Conservation (phyloP, 495 filamentous ascomycete species). For the Aspergillus diversus region DNA sequence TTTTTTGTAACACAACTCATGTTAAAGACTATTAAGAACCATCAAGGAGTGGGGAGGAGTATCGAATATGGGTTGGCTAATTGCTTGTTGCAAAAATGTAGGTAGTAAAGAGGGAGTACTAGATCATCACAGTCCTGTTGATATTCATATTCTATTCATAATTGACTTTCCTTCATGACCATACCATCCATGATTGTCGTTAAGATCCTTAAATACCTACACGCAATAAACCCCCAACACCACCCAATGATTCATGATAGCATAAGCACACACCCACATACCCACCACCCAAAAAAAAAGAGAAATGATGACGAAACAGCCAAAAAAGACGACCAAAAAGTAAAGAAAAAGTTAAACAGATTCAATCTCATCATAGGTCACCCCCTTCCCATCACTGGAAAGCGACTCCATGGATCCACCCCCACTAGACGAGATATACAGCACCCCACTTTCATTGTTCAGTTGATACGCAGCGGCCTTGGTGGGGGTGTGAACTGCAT, state of each 20-base stretch:
- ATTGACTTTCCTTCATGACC: background rate
- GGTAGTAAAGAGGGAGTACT: no score
- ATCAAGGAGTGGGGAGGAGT: no score
- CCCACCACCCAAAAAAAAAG: no score
- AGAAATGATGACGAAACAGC: no score
- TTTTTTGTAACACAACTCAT: no score
- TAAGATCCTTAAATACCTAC: background rate
- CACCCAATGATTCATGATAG: background rate
- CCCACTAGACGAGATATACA: constrained; percentile 3
- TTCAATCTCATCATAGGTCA: background rate
- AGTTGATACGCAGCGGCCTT: constrained; percentile 1
- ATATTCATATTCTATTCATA: background rate
- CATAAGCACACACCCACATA: background rate
- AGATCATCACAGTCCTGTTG: no score
- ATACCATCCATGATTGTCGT: background rate
- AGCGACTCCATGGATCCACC: constrained; percentile 4
- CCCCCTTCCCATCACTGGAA: constrained; percentile 1
- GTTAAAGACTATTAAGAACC: no score
- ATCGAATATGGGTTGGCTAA: no score
- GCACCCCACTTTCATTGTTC: constrained; percentile 4
- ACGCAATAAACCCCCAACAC: background rate
- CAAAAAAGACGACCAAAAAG: no score
- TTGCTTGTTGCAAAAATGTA: no score
- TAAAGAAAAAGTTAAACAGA: background rate
- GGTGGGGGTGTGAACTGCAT: background rate